Evolutionary conservation across 148 eudicot genomes (phyloP).

Genomic region (Euryodendron excelsum): DNA sequence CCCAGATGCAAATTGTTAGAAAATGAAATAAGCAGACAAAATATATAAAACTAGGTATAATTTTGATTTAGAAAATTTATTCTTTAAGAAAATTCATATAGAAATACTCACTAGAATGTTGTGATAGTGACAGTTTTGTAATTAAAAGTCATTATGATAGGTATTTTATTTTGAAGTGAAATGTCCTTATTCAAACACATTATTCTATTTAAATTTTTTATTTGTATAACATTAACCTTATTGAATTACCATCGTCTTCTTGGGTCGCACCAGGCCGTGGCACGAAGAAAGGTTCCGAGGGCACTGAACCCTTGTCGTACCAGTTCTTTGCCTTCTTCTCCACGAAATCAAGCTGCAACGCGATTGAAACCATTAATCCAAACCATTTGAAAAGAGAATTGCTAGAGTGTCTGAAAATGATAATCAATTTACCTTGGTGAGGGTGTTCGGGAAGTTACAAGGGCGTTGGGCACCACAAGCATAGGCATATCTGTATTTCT

Average conservation of each 20-base stretch:
- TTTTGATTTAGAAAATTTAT: no score
- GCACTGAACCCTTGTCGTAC: constrained; percentile 77
- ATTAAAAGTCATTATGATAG: no score
- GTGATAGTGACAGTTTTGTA: no score
- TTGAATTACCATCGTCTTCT: constrained; percentile 81
- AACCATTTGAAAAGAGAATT: not conserved
- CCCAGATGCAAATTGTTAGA: not conserved
- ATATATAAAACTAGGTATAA: not conserved
- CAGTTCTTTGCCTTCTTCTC: constrained; percentile 79
- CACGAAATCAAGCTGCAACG: constrained; percentile 65
- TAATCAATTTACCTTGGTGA: constrained; percentile 65
- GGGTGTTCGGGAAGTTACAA: constrained; percentile 94
- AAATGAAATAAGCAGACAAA: not conserved
- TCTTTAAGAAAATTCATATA: no score
- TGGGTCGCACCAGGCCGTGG: constrained; percentile 81
- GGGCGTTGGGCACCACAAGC: constrained; percentile 98
- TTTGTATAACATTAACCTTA: not conserved
- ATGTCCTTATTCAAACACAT: no score
- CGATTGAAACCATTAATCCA: not conserved
- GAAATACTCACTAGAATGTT: no score
- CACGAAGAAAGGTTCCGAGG: constrained; percentile 94
- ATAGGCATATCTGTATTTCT: constrained; percentile 80
- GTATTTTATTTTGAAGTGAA: no score
- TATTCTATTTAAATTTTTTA: no score
- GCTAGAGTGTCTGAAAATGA: not conserved